Evolutionary conservation across 176 grass and related monocot species (phyloP).

Genomic region (Paspalum vaginatum): DNA sequence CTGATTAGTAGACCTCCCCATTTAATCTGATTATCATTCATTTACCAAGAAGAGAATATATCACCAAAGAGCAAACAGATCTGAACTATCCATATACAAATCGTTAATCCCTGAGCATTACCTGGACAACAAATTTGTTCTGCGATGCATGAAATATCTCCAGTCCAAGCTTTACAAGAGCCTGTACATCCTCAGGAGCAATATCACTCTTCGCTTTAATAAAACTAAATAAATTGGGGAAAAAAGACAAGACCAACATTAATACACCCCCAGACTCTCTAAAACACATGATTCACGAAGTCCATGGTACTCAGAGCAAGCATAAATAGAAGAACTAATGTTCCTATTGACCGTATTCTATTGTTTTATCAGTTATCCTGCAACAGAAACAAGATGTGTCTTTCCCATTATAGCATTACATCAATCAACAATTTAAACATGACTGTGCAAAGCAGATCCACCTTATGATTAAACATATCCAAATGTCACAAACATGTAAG

Average conservation of each 20-base stretch:
- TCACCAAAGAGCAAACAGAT: conserved; percentile 32
- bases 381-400: conserved; percentile 2
- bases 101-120: conserved; percentile 36
- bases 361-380: conserved; percentile 10
- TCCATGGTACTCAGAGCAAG: conserved; percentile 4
- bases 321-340: neutral
- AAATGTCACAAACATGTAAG: conserved; percentile 5
- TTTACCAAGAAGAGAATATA: conserved; percentile 39
- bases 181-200: conserved; percentile 63
- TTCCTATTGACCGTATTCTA: neutral
- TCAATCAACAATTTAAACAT: conserved; percentile 5
- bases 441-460: neutral
- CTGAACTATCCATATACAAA: conserved; percentile 21
- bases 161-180: conserved; percentile 79
- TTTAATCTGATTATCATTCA: conserved; percentile 70
- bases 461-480: neutral
- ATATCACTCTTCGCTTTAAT: conserved; percentile 96
- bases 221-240: conserved; percentile 60
- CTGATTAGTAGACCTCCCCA: conserved; percentile 78
- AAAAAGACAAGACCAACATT: conserved; percentile 23
- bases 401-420: neutral
- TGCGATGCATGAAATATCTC: conserved; percentile 84
- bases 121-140: conserved; percentile 93
- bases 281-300: conserved; percentile 23
- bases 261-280: conserved; percentile 9